Base-by-base conservation (phyloP, 1,139 yeast species). In the Nakaseomyces kungkrabaensis region DNA sequence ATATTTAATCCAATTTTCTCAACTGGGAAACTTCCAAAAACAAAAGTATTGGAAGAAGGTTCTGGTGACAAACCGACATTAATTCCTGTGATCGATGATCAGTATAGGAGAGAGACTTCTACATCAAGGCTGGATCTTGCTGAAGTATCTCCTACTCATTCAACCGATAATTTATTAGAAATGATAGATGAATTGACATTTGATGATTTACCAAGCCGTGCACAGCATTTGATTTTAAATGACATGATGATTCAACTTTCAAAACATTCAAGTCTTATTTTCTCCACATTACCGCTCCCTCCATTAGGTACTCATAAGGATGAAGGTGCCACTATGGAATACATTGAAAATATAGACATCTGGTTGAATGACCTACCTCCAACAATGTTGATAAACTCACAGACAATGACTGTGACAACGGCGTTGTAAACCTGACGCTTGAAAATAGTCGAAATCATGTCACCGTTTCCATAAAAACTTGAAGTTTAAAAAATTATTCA, bases 351-450 rank as follows among this genome's bases (percentile, higher is more conserved):
- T 56, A 71, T 92, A 51, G 85, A 89, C 46, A 68, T 85, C 11
- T 87, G 97, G 95, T 73, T 89, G 50, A 78, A 81, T 48, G 88
- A 77, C 8, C 69, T 92, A 44, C 96, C 96, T 0, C 96, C 97
- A 0, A 75, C 80, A 4, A 66, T 92, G 62, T 68, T 92, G 54
- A 74, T 92, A 50, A 90, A 92, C 63, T 87, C 97, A 0, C 95
- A 89, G 67, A 84, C 96, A 0, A 88, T 90, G 72, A 92, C 98
- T 0, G 97, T 92, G 1, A 92, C 98, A 0, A 90, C 97, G 10
- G 89, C 95, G 25, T 71, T 86, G 55, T 86, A 71, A 48, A 44
- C 24, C 24, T 17, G 22, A 17, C 22, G 22, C 22, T 17, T 17
- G 3, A 17, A 3, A 17, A 17, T 17, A 17, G 22, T 17, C 22